These are phyloP conservation scores for Pichia nanzhaoensis DNA, from an alignment of 805 yeast species.

Conservation along the genomic window DNA sequence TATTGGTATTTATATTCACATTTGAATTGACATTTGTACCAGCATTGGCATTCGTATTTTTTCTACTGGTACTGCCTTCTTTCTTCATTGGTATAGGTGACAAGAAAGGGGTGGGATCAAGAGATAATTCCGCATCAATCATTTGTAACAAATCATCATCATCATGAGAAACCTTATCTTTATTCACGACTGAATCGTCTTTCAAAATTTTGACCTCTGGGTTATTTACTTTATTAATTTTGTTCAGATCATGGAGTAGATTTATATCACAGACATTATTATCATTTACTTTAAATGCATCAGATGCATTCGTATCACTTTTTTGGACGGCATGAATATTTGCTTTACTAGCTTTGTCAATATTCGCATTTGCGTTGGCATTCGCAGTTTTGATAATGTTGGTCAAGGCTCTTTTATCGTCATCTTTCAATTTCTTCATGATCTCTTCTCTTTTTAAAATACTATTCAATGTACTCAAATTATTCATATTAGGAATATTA, in stretches of 20 bases:
- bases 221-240: too few relatives aligned
- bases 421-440: constrained; percentile 9
- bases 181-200: too few relatives aligned
- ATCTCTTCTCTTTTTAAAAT: constrained; percentile 11
- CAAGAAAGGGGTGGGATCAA: constrained; percentile 9
- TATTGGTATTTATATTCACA: neutral
- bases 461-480: neutral
- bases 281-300: neutral
- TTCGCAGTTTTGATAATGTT: constrained; percentile 2
- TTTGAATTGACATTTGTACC: too few relatives aligned
- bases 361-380: neutral
- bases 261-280: neutral
- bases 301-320: too few relatives aligned
- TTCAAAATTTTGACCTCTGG: too few relatives aligned
- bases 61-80: neutral
- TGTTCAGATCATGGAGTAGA: neutral
- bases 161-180: neutral
- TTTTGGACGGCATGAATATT: neutral
- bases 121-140: constrained; percentile 10
- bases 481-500: neutral
- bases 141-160: constrained; percentile 10
- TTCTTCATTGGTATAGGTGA: constrained; percentile 2
- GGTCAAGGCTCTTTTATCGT: constrained; percentile 4
- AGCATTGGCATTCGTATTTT: neutral
- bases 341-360: neutral